Percentiles rank a stretch among this genome's conserved stretches.
Conservation (phyloP, 306 rosid genomes). For the Phaseolus lunatus region DNA sequence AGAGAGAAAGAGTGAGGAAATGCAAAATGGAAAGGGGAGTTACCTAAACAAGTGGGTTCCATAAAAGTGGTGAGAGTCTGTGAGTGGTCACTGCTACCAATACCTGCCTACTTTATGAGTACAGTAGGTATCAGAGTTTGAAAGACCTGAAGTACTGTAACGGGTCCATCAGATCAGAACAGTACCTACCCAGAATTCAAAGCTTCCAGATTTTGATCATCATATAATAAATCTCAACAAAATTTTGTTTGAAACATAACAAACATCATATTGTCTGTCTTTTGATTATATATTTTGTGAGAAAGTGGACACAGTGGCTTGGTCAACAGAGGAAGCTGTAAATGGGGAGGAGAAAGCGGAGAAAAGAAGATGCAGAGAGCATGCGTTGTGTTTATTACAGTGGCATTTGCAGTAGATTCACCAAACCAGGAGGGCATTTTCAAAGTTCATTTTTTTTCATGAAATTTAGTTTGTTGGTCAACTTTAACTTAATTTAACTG, state of each 20-base stretch:
- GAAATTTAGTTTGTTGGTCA: constrained; percentile 64
- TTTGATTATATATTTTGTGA: background rate
- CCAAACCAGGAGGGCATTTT: constrained; percentile 44
- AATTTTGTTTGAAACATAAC: constrained; percentile 5
- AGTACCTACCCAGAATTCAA: background rate
- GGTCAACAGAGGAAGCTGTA: constrained; percentile 38
- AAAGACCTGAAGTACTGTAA: background rate
- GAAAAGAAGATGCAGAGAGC: constrained; percentile 5
- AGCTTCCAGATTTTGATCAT: background rate
- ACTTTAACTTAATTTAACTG: constrained; percentile 70
- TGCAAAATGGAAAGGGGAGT: too few species aligned
- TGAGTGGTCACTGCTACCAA: too few species aligned
- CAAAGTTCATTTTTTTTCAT: background rate
- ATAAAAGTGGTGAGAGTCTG: too few species aligned
- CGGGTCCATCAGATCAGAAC: background rate
- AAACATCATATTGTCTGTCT: background rate
- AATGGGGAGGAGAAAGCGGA: constrained; percentile 21
- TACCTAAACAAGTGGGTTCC: too few species aligned
- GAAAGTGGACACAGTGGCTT: background rate
- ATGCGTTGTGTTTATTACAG: constrained; percentile 38
- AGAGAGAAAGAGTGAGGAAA: too few species aligned
- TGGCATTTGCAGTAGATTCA: constrained; percentile 67
- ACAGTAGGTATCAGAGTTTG: background rate
- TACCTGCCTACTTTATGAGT: background rate
- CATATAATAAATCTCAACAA: constrained; percentile 29